Evolutionary conservation across 768 basidiomycete genomes (phyloP), one percentile per base, ranked within the genome.

Genomic region (Trametes cubensis): DNA sequence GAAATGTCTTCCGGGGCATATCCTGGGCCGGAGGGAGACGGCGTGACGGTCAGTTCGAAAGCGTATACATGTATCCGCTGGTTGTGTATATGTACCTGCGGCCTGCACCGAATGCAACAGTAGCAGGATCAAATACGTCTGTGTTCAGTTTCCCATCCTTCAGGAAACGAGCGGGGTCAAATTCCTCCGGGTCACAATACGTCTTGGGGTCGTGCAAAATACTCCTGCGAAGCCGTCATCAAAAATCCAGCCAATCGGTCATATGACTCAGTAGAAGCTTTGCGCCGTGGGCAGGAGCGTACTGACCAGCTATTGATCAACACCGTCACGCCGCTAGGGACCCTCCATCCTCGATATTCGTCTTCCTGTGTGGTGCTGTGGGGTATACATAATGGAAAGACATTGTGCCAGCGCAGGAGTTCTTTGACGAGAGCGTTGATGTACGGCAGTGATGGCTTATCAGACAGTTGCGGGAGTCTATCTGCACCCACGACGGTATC

Each of bases 121-220:
- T 41, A 1, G 7, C 44, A 15, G 66, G 66, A 23, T 62, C 60
- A 17, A 21, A 54, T 28, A 53, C 48, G 21, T 39, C 47, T 0
- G 55, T 38, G 26, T 66, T 61, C 45, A 48, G 34, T 41, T 51
- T 55, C 11, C 67, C 66, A 28, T 70, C 54, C 28, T 70, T 67
- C 30, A 82, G 53, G 67, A 80, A 85, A n/a, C 83, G 75, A 20
- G 81, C 80, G 0, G 84, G 84, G 40, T 80, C 75, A 67, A 86
- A 85, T 10, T 62, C 67, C 5, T 74, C 68, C 0, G 84, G 84
- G 13, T 83, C 73, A 1, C 78, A 79, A 66, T 76, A 85, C 15
- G 66, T 67, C 38, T 68, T 45, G 4, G 80, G 80, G 61, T 85
- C 80, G 46, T 80, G 83, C 34, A 83, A 72, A 50, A 85, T 82